Evolutionary conservation across 2,329 filamentous ascomycete species (phyloP).

Genomic region (Cladobotryum protrusum): DNA sequence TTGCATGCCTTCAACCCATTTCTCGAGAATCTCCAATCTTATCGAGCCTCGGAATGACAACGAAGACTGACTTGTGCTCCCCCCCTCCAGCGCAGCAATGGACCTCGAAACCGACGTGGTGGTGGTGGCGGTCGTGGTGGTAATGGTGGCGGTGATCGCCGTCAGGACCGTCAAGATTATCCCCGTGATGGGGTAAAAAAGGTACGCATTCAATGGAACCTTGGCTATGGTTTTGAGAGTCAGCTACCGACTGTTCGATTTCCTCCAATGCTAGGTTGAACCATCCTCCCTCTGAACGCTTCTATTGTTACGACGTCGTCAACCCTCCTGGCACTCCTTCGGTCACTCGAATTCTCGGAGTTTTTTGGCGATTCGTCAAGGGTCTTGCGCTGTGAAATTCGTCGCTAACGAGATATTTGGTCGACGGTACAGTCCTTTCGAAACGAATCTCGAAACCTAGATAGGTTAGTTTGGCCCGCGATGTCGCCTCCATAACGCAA

Average conservation of each 20-base stretch:
- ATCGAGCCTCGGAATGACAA: not conserved
- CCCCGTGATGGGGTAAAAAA: slow-evolving; percentile 87
- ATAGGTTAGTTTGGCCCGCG: slow-evolving; percentile 49
- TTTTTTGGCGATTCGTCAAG: slow-evolving; percentile 24
- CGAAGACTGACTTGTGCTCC: slow-evolving; percentile 2
- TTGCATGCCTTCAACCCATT: slow-evolving; percentile 6
- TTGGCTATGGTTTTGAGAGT: not conserved
- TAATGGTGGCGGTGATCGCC: slow-evolving; percentile 57
- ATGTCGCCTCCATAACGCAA: not conserved
- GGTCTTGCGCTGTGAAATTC: slow-evolving; percentile 29
- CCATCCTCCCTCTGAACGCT: slow-evolving; percentile 13
- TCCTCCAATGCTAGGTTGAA: slow-evolving; percentile 25
- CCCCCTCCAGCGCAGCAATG: slow-evolving; percentile 25
- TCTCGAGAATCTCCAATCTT: not conserved
- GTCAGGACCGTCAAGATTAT: slow-evolving; percentile 39
- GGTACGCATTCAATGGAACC: slow-evolving; percentile 44
- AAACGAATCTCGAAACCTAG: slow-evolving; percentile 60
- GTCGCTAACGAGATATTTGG: slow-evolving; percentile 24
- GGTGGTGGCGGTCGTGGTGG: slow-evolving; percentile 45
- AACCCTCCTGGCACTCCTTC: slow-evolving; percentile 22
- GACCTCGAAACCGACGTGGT: slow-evolving; percentile 29
- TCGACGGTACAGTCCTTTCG: slow-evolving; percentile 50
- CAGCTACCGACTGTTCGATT: slow-evolving; percentile 14
- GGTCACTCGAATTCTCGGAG: slow-evolving; percentile 25
- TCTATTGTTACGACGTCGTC: slow-evolving; percentile 23